Conservation (phyloP, 129 eudicot species). For the Flaveria linearis region DNA sequence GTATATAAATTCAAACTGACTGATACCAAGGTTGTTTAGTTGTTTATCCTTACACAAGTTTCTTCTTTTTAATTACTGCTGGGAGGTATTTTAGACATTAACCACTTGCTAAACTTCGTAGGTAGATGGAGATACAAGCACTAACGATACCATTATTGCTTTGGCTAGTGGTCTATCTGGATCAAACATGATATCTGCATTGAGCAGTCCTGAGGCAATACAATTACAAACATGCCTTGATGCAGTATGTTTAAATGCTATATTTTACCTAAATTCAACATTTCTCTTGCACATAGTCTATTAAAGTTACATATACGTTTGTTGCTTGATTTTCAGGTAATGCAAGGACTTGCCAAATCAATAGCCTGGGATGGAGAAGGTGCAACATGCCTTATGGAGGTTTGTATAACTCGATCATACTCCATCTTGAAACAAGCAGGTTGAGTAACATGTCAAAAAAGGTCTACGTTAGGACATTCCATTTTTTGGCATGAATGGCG, state of each 20-base stretch:
- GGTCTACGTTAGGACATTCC: not conserved
- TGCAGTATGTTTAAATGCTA: constrained; percentile 54
- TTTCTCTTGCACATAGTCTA: not conserved
- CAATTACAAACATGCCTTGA: constrained; percentile 89
- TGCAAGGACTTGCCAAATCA: constrained; percentile 99
- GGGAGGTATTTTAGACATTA: constrained; percentile 17
- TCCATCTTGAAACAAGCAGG: not conserved
- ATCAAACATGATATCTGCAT: constrained; percentile 59
- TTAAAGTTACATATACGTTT: not conserved
- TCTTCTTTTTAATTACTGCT: not conserved
- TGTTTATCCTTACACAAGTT: not conserved
- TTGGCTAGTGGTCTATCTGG: constrained; percentile 97
- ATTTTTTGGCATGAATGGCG: not conserved
- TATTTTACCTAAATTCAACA: not conserved
- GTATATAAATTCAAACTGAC: not conserved
- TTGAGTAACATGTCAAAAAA: not conserved
- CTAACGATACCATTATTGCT: constrained; percentile 92
- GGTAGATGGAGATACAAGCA: constrained; percentile 99
- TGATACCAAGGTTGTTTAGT: not conserved
- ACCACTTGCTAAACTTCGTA: constrained; percentile 31
- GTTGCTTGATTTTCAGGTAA: constrained; percentile 54
- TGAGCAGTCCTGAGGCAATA: constrained; percentile 60
- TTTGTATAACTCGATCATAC: constrained; percentile 26
- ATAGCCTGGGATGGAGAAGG: constrained; percentile 99
- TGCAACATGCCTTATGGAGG: constrained; percentile 96